phyloP scores from a whole-genome alignment of 2,329 filamentous ascomycete genomes.

The Scytalidium lignicola region DNA sequence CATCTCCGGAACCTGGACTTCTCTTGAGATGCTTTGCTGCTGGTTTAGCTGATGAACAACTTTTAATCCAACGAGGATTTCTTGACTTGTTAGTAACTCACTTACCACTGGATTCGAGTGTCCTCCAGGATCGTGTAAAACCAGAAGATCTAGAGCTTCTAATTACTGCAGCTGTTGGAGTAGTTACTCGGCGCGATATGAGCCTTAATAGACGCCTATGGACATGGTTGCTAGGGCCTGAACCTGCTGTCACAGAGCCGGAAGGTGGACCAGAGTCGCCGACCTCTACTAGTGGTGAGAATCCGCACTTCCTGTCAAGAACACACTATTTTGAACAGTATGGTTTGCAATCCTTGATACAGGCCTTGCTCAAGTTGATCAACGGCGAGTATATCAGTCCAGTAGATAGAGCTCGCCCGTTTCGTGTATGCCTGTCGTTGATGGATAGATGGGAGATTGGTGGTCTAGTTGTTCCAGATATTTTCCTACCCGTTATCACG shows the following conservation, averaged over 20 bases:
- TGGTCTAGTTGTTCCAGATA: constrained; percentile 76
- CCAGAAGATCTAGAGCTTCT: constrained; percentile 74
- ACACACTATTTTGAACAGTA: constrained; percentile 80
- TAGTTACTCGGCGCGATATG: constrained; percentile 91
- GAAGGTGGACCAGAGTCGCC: constrained; percentile 44
- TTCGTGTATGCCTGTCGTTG: constrained; percentile 85
- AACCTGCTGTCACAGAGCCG: constrained; percentile 41
- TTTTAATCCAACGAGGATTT: constrained; percentile 90
- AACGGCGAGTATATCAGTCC: constrained; percentile 46
- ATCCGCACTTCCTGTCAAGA: constrained; percentile 40
- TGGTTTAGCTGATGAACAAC: constrained; percentile 78
- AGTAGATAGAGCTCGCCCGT: constrained; percentile 72
- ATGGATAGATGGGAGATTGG: constrained; percentile 99
- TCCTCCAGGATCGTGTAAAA: constrained; percentile 72
- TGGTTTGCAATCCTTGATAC: constrained; percentile 69
- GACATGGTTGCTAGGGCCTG: constrained; percentile 91
- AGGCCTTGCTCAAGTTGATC: constrained; percentile 74
- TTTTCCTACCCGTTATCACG: constrained; percentile 81
- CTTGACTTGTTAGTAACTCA: constrained; percentile 89
- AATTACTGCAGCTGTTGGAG: constrained; percentile 75
- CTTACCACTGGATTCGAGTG: constrained; percentile 75
- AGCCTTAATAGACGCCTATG: constrained; percentile 91
- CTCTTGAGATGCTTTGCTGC: constrained; percentile 88
- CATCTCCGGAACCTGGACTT: constrained; percentile 85
- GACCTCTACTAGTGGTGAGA: constrained; percentile 15